Conservation (phyloP, 441 rosid genomes). For the Adansonia gregorii region DNA sequence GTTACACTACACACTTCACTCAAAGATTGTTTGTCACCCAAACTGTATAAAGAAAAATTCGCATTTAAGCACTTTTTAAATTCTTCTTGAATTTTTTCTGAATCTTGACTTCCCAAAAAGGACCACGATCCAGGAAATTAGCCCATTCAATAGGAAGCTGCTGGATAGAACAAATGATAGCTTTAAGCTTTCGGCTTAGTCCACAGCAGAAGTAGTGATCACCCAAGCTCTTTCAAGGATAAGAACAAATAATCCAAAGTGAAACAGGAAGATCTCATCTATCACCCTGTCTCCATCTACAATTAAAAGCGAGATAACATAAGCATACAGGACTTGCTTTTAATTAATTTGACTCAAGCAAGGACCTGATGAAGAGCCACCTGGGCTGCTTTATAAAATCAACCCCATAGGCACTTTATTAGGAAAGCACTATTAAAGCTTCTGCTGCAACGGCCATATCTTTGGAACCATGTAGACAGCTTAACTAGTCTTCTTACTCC, state of each 20-base stretch:
- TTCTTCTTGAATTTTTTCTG: background rate
- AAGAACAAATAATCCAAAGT: background rate
- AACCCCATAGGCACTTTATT: background rate
- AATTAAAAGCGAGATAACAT: background rate
- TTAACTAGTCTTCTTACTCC: background rate
- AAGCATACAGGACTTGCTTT: background rate
- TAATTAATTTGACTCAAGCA: background rate
- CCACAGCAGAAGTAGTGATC: background rate
- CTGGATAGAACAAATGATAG: background rate
- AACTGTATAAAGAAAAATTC: background rate
- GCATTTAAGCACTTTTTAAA: slow-evolving; percentile 2
- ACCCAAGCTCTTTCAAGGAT: background rate
- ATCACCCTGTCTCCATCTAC: background rate
- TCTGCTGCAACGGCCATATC: background rate
- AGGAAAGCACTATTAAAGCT: background rate
- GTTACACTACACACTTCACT: slow-evolving; percentile 4
- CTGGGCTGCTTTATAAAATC: slow-evolving; percentile 3
- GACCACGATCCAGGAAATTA: background rate
- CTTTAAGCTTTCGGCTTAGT: background rate
- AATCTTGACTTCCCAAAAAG: background rate
- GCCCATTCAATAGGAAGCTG: background rate
- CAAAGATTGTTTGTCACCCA: background rate
- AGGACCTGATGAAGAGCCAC: background rate
- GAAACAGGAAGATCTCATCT: background rate
- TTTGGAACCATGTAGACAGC: background rate